phyloP scores from a whole-genome alignment of 768 basidiomycete genomes.

The Xerocomellus chrysenteron region DNA sequence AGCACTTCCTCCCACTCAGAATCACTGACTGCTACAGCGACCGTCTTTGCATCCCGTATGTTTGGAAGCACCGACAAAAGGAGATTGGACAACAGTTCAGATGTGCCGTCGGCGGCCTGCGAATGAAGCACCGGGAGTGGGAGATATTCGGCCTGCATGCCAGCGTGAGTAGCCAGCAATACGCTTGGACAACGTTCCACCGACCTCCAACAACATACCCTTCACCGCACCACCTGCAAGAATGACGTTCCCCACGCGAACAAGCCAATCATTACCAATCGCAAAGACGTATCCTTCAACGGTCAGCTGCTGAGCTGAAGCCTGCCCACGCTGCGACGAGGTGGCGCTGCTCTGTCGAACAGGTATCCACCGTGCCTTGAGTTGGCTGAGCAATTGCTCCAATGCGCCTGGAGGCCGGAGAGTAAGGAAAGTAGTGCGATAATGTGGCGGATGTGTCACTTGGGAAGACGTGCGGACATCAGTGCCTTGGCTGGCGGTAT shows the following conservation, averaged over 20 bases:
- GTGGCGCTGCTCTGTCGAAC: conserved; percentile 52
- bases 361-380: conserved; percentile 74
- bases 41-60: conserved; percentile 67
- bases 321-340: conserved; percentile 45
- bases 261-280: conserved; percentile 81
- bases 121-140: conserved; percentile 70
- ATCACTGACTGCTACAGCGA: conserved; percentile 76
- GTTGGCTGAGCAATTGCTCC: conserved; percentile 70
- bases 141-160: conserved; percentile 74
- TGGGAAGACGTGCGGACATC: conserved; percentile 17
- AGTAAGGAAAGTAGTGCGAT: conserved; percentile 74
- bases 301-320: conserved; percentile 59
- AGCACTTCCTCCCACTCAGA: conserved; percentile 80
- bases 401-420: conserved; percentile 70
- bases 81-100: conserved; percentile 72
- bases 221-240: conserved; percentile 72
- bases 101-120: conserved; percentile 62
- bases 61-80: conserved; percentile 74
- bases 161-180: background rate
- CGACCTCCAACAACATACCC: conserved; percentile 84
- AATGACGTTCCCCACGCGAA: conserved; percentile 75
- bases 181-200: conserved; percentile 6
- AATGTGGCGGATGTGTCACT: conserved; percentile 48
- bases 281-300: conserved; percentile 74
- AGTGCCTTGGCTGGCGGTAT: conserved; percentile 34